Evolutionary conservation across 371 early-diverging fungal species (phyloP).

Genomic region (Rhizopus sp.): DNA sequence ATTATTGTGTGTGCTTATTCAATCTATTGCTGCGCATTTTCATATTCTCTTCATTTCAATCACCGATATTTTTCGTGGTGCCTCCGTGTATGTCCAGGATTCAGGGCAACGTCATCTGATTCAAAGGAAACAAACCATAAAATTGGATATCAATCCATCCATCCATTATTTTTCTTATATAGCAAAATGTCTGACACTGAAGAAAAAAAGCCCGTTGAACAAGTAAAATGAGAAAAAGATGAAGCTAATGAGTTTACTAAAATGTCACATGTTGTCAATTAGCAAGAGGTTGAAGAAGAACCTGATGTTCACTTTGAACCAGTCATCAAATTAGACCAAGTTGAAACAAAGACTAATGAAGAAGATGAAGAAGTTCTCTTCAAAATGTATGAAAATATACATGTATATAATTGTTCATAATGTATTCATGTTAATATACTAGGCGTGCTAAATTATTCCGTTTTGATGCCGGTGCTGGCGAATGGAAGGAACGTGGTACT

Average conservation of each 20-base stretch:
- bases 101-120: too few species aligned
- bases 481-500: slow-evolving; percentile 99
- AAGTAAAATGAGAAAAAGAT: slow-evolving; percentile 19
- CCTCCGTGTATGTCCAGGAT: too few species aligned
- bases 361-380: slow-evolving; percentile 92
- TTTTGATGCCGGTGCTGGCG: slow-evolving; percentile 82
- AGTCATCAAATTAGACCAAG: slow-evolving; percentile 89
- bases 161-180: slow-evolving; percentile 20
- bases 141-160: slow-evolving; percentile 22
- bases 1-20: too few species aligned
- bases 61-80: too few species aligned
- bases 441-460: slow-evolving; percentile 98
- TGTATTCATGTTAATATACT: slow-evolving; percentile 6
- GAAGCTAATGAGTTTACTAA: background rate
- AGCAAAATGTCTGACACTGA: slow-evolving; percentile 32
- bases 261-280: background rate
- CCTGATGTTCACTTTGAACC: slow-evolving; percentile 97
- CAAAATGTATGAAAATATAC: slow-evolving; percentile 85
- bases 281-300: slow-evolving; percentile 76
- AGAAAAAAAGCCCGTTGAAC: slow-evolving; percentile 37
- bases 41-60: too few species aligned
- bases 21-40: too few species aligned
- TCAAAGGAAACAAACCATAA: too few species aligned
- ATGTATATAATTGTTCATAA: background rate
- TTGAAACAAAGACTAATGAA: slow-evolving; percentile 93